Conservation (phyloP, 2,329 filamentous ascomycete species). For the Zalaria obscura region DNA sequence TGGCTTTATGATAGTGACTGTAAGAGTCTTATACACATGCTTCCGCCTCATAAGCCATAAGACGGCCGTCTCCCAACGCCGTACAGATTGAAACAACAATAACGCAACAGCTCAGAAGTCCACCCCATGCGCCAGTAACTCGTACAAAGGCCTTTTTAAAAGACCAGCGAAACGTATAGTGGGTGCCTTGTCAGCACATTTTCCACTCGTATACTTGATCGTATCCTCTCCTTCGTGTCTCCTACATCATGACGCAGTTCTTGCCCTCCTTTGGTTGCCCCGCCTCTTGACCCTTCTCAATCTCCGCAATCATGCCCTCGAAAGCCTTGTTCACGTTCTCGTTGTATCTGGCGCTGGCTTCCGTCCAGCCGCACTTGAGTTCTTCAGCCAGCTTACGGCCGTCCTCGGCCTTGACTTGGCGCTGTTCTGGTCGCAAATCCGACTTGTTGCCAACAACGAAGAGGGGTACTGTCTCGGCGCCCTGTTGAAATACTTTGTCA, state of each 20-base stretch:
- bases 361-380: constrained; percentile 85
- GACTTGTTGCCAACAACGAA: constrained; percentile 96
- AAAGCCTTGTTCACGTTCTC: constrained; percentile 89
- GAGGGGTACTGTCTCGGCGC: constrained; percentile 81
- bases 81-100: too few relatives aligned
- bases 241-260: constrained; percentile 77
- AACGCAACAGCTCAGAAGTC: too few relatives aligned
- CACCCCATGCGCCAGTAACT: too few relatives aligned
- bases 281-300: constrained; percentile 78
- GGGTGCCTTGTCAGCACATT: too few relatives aligned
- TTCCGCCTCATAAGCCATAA: too few relatives aligned
- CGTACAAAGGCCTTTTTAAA: too few relatives aligned
- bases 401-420: constrained; percentile 76
- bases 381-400: constrained; percentile 74
- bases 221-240: neutral
- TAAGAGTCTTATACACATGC: too few relatives aligned
- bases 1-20: too few relatives aligned
- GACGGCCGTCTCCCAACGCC: too few relatives aligned
- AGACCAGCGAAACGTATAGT: too few relatives aligned
- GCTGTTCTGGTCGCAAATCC: constrained; percentile 81
- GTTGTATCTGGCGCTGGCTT: constrained; percentile 87
- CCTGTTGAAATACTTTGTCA: constrained; percentile 36
- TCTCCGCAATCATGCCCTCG: constrained; percentile 84
- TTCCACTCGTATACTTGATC: too few relatives aligned
- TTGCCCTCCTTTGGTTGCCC: constrained; percentile 69